phyloP scores from a whole-genome alignment of 345 rosid species.

The Draba incana region DNA sequence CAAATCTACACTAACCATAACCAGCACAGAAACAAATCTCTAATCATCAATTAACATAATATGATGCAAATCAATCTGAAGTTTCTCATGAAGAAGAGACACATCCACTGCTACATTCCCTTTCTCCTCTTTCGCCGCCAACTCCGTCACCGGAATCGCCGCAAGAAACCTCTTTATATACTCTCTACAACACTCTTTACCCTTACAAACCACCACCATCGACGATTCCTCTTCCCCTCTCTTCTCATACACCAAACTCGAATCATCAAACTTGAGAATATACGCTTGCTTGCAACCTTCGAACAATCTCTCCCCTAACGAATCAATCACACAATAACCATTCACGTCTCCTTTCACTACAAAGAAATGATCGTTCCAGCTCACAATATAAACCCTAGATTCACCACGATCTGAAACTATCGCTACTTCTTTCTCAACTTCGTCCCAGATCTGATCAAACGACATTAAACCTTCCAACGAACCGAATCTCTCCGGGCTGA shows the following conservation, averaged over 20 bases:
- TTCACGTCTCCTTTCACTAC: slow-evolving; percentile 51
- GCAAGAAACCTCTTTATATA: slow-evolving; percentile 71
- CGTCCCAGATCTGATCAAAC: slow-evolving; percentile 61
- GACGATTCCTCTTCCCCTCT: slow-evolving; percentile 16
- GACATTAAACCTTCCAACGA: slow-evolving; percentile 47
- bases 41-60: slow-evolving; percentile 24
- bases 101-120: slow-evolving; percentile 36
- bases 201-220: slow-evolving; percentile 45
- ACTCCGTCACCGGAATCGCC: slow-evolving; percentile 53
- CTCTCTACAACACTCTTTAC: slow-evolving; percentile 64
- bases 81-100: slow-evolving; percentile 49
- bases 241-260: slow-evolving; percentile 45
- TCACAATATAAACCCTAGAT: slow-evolving; percentile 50
- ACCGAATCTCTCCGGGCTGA: slow-evolving; percentile 54
- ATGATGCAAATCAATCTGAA: slow-evolving; percentile 71
- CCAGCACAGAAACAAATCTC: neutral
- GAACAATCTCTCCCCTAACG: slow-evolving; percentile 61
- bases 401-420: slow-evolving; percentile 12
- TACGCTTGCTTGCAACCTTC: slow-evolving; percentile 69
- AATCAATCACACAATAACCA: slow-evolving; percentile 57
- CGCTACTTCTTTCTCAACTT: slow-evolving; percentile 39
- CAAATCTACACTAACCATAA: slow-evolving; percentile 21
- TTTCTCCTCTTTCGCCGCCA: slow-evolving; percentile 56
- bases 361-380: slow-evolving; percentile 80
- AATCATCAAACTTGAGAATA: slow-evolving; percentile 59